Evolutionary conservation across 1,139 yeast genomes (phyloP).

Genomic region (Kodamaea plutei): DNA sequence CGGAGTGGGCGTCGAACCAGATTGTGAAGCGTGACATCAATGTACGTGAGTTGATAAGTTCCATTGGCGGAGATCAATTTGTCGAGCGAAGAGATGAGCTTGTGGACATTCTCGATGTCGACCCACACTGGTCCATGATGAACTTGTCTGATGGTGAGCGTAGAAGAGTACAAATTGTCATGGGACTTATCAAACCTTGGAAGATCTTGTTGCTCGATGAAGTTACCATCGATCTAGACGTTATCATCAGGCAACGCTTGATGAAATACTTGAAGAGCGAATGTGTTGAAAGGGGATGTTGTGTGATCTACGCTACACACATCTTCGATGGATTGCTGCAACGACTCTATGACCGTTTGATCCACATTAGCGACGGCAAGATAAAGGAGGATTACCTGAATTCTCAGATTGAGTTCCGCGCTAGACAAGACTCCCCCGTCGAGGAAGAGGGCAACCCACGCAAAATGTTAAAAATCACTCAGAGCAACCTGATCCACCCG

Average conservation of each 20-base stretch:
- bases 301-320: conserved; percentile 90
- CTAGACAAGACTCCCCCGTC: conserved; percentile 13
- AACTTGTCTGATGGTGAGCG: conserved; percentile 92
- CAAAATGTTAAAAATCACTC: conserved; percentile 20
- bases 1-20: conserved; percentile 96
- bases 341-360: conserved; percentile 79
- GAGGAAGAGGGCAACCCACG: conserved; percentile 12
- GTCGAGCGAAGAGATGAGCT: conserved; percentile 74
- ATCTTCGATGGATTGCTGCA: conserved; percentile 87
- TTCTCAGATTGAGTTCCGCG: conserved; percentile 26
- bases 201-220: conserved; percentile 79
- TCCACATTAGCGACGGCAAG: conserved; percentile 74
- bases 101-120: conserved; percentile 75
- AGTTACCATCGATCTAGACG: conserved; percentile 94
- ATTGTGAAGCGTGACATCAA: conserved; percentile 88
- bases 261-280: conserved; percentile 67
- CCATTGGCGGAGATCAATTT: conserved; percentile 77
- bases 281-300: conserved; percentile 60
- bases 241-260: conserved; percentile 75
- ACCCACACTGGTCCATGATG: conserved; percentile 89
- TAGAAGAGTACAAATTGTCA: conserved; percentile 85
- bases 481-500: conserved; percentile 62
- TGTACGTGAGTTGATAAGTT: conserved; percentile 68
- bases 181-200: conserved; percentile 95
- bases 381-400: conserved; percentile 26